Evolutionary conservation across 345 rosid species (phyloP).

Genomic region (Raphanus sativus): DNA sequence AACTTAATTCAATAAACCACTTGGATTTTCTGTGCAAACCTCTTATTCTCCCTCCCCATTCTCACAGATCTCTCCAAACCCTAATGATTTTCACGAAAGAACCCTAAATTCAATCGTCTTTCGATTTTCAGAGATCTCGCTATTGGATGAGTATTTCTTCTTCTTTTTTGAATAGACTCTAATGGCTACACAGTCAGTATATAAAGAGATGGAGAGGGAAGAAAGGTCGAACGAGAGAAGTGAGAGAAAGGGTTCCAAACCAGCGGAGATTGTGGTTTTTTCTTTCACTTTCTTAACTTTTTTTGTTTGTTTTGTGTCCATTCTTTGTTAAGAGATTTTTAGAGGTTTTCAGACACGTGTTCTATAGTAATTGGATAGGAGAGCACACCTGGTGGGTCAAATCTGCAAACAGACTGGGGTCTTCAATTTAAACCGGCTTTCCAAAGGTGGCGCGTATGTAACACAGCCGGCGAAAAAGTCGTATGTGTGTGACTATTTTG

Average conservation of each 20-base stretch:
- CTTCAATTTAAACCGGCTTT: not conserved
- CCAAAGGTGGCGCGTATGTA: conserved; percentile 18
- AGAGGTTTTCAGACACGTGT: conserved; percentile 13
- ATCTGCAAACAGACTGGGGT: not conserved
- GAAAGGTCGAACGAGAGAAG: not conserved
- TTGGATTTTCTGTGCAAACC: not conserved
- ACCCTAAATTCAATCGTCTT: not conserved
- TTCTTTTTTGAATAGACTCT: not conserved
- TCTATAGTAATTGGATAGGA: not conserved
- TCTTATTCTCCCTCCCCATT: not conserved
- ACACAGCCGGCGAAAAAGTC: conserved; percentile 8
- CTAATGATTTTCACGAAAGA: conserved; percentile 10
- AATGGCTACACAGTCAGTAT: conserved; percentile 18
- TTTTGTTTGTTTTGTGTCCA: not conserved
- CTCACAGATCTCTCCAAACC: conserved; percentile 29
- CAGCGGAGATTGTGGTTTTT: conserved; percentile 30
- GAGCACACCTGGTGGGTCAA: conserved; percentile 27
- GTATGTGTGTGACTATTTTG: not conserved
- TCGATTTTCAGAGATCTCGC: not conserved
- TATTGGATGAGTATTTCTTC: not conserved
- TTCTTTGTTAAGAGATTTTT: not conserved
- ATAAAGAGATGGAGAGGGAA: not conserved
- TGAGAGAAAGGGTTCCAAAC: conserved; percentile 13
- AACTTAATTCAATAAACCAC: not conserved
- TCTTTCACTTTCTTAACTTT: not conserved